Percentiles rank a stretch among this genome's conserved stretches.
phyloP scores from a whole-genome alignment of 1,284 basidiomycete species.

The Cutaneotrichosporon daszewskae region DNA sequence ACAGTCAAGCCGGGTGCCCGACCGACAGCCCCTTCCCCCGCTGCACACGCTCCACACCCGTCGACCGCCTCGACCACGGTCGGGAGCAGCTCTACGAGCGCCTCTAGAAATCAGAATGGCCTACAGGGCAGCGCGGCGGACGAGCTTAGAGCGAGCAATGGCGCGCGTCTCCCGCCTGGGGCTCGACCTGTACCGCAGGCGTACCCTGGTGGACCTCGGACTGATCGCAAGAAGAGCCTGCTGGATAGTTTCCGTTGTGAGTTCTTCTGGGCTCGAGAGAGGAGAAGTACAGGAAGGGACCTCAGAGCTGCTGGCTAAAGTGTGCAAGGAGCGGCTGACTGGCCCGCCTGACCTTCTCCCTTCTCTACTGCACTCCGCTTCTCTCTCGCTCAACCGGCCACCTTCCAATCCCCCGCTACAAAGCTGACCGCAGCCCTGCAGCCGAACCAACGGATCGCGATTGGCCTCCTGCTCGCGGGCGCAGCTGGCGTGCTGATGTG shows the following conservation, averaged over 20 bases:
- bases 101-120: too few species aligned
- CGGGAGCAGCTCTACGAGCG: background rate
- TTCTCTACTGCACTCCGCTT: background rate
- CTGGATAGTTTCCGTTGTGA: slow-evolving; percentile 11
- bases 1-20: too few species aligned
- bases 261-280: background rate
- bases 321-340: background rate
- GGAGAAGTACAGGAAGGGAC: background rate
- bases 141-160: background rate
- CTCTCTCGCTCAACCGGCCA: background rate
- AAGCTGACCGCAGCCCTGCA: slow-evolving; percentile 8
- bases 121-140: background rate
- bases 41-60: too few species aligned
- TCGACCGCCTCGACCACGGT: background rate
- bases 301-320: background rate
- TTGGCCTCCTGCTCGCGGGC: slow-evolving; percentile 7
- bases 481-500: slow-evolving; percentile 5
- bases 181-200: background rate
- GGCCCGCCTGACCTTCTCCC: too few species aligned
- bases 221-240: slow-evolving; percentile 5
- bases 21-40: background rate
- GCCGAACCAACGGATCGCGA: slow-evolving; percentile 8
- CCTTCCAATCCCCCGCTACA: background rate
- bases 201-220: background rate
- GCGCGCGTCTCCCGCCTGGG: background rate